These are phyloP conservation scores for Salvia splendens DNA, from an alignment of 257 asterid genomes.

Conservation along the genomic window DNA sequence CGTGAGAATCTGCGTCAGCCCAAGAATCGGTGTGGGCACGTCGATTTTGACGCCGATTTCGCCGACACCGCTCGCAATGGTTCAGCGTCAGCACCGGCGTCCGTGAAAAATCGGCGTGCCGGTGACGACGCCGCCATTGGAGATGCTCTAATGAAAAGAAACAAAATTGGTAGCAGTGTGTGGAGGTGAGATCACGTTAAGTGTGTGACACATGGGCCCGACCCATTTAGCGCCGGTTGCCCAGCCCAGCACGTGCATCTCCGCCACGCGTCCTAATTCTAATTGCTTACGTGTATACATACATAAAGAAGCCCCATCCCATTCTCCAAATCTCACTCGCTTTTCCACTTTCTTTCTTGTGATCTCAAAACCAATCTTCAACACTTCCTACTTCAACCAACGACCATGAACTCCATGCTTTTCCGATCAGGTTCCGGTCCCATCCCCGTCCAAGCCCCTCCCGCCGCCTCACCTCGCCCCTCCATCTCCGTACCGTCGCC, in stretches of 20 bases:
- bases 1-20: no score
- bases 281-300: not conserved
- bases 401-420: slow-evolving; percentile 45
- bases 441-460: slow-evolving; percentile 31
- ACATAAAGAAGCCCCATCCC: no score
- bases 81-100: no score
- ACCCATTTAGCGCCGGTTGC: slow-evolving; percentile 33
- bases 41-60: no score
- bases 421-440: slow-evolving; percentile 57
- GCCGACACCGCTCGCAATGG: no score
- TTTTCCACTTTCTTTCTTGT: not conserved
- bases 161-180: not conserved
- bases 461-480: slow-evolving; percentile 31
- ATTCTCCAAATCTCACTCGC: not conserved
- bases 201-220: slow-evolving; percentile 38
- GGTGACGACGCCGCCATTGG: no score
- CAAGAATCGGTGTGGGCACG: no score
- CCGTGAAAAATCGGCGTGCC: no score
- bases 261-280: slow-evolving; percentile 36
- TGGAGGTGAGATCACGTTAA: slow-evolving; percentile 25
- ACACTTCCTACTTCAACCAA: not conserved
- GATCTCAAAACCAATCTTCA: not conserved
- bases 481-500: slow-evolving; percentile 12
- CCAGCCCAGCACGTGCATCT: slow-evolving; percentile 42
- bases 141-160: no score